Conservation (phyloP, 2,329 filamentous ascomycete genomes). For the Scedosporium dehoogii region DNA sequence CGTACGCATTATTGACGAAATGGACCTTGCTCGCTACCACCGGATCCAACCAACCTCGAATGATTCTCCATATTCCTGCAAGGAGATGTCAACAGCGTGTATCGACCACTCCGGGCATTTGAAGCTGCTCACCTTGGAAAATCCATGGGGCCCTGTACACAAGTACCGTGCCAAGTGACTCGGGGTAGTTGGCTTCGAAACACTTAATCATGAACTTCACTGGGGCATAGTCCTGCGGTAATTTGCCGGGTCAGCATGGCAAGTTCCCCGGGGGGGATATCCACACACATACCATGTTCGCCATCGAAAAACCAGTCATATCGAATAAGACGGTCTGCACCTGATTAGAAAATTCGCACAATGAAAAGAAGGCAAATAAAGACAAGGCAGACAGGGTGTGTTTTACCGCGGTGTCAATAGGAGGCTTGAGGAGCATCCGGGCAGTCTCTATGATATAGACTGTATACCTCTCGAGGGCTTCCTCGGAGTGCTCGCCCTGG, state of each 20-base stretch:
- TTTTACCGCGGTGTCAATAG: constrained; percentile 85
- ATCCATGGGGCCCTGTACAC: constrained; percentile 97
- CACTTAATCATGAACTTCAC: constrained; percentile 99
- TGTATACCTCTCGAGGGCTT: constrained; percentile 78
- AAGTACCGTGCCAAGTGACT: constrained; percentile 78
- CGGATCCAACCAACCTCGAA: constrained; percentile 91
- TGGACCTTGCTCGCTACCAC: constrained; percentile 91
- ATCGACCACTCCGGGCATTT: neutral
- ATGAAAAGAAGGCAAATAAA: neutral
- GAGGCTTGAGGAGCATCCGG: constrained; percentile 68
- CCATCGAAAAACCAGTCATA: constrained; percentile 85
- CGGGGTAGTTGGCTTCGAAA: constrained; percentile 97
- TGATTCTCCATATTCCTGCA: constrained; percentile 86
- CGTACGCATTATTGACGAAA: constrained; percentile 74
- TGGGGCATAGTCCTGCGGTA: constrained; percentile 68
- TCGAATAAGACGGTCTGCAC: constrained; percentile 82
- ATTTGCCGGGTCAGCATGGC: no score
- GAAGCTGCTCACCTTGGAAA: constrained; percentile 62
- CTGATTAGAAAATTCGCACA: constrained; percentile 13
- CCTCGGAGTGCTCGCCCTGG: constrained; percentile 71
- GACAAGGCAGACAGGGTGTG: neutral
- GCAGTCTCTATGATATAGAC: constrained; percentile 92
- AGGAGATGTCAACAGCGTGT: neutral
- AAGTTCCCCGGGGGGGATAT: neutral
- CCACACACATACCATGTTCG: constrained; percentile 66